A percentile compares a stretch with the other conserved stretches of the same genome.
These are phyloP conservation scores for Daldinia decipiens DNA, from an alignment of 495 filamentous ascomycete genomes.

Conservation along the genomic window DNA sequence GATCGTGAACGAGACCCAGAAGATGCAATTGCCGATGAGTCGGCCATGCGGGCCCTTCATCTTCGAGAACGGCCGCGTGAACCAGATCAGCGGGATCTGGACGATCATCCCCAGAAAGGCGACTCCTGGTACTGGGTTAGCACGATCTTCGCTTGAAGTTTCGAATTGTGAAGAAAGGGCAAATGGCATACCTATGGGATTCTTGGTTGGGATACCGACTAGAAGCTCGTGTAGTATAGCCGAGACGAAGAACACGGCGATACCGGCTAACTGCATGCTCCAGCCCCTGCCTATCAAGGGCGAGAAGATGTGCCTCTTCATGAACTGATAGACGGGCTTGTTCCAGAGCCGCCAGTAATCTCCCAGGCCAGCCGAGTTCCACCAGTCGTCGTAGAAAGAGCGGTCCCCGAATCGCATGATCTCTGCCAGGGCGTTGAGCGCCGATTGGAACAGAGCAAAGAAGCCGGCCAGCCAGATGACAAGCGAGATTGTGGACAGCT, in stretches of 20 bases:
- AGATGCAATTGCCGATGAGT: slow-evolving; percentile 88
- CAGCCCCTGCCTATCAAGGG: slow-evolving; percentile 86
- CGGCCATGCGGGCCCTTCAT: slow-evolving; percentile 77
- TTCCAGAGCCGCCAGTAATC: slow-evolving; percentile 97
- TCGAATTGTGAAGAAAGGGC: not conserved
- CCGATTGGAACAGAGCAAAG: slow-evolving; percentile 92
- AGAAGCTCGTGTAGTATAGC: slow-evolving; percentile 90
- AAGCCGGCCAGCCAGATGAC: slow-evolving; percentile 97
- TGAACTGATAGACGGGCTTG: slow-evolving; percentile 94
- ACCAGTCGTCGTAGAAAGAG: slow-evolving; percentile 97
- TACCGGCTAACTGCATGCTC: slow-evolving; percentile 71
- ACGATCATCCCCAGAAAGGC: slow-evolving; percentile 94
- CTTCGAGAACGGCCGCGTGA: slow-evolving; percentile 81
- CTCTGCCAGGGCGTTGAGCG: slow-evolving; percentile 90
- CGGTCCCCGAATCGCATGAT: slow-evolving; percentile 89
- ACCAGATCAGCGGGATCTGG: slow-evolving; percentile 85
- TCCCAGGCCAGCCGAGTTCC: slow-evolving; percentile 88
- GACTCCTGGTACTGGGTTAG: slow-evolving; percentile 66
- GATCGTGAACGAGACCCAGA: slow-evolving; percentile 94
- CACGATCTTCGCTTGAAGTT: not conserved
- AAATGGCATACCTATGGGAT: slow-evolving; percentile 76
- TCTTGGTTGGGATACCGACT: slow-evolving; percentile 95
- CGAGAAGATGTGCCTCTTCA: slow-evolving; percentile 90
- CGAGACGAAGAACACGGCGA: slow-evolving; percentile 85
- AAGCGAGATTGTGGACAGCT: slow-evolving; percentile 90